Conservation (phyloP, 2,329 filamentous ascomycete genomes). For the Stachybotrys chartarum region DNA sequence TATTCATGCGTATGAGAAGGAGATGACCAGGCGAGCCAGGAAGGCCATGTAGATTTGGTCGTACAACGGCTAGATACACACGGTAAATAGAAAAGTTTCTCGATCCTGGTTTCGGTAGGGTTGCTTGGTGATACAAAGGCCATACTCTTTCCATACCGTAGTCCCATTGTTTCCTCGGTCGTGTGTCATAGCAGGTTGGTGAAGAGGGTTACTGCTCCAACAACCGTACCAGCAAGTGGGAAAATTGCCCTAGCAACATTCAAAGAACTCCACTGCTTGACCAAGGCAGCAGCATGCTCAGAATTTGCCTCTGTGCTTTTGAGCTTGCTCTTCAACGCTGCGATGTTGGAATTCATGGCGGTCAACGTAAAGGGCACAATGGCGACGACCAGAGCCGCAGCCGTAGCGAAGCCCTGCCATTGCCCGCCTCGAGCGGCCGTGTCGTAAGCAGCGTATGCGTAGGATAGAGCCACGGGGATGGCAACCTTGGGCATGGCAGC, state of each 20-base stretch:
- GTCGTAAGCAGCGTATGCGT: slow-evolving; percentile 28
- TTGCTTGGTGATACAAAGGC: not conserved
- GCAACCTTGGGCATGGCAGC: slow-evolving; percentile 29
- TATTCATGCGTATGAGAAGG: slow-evolving; percentile 27
- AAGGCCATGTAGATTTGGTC: not conserved
- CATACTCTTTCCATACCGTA: not conserved
- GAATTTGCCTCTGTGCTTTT: slow-evolving; percentile 8
- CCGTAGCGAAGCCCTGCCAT: slow-evolving; percentile 26
- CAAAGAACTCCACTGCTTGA: slow-evolving; percentile 15
- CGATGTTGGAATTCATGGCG: slow-evolving; percentile 29
- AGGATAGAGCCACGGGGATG: slow-evolving; percentile 20
- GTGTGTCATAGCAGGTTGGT: slow-evolving; percentile 6
- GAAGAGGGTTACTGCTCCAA: slow-evolving; percentile 14
- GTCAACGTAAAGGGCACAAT: slow-evolving; percentile 33
- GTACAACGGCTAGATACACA: not conserved
- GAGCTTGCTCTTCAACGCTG: slow-evolving; percentile 18
- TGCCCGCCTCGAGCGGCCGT: slow-evolving; percentile 13
- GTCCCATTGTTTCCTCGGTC: not conserved
- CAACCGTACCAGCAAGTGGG: slow-evolving; percentile 19
- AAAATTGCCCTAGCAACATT: slow-evolving; percentile 23
- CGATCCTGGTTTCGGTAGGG: too few relatives aligned
- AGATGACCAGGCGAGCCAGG: not conserved
- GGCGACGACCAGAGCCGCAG: slow-evolving; percentile 22
- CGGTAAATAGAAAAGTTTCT: too few relatives aligned
- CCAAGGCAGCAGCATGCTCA: slow-evolving; percentile 8